A percentile compares a stretch with the other conserved stretches of the same genome.
Evolutionary conservation across 441 rosid species (phyloP).

Genomic region (Bruguiera hainesii): DNA sequence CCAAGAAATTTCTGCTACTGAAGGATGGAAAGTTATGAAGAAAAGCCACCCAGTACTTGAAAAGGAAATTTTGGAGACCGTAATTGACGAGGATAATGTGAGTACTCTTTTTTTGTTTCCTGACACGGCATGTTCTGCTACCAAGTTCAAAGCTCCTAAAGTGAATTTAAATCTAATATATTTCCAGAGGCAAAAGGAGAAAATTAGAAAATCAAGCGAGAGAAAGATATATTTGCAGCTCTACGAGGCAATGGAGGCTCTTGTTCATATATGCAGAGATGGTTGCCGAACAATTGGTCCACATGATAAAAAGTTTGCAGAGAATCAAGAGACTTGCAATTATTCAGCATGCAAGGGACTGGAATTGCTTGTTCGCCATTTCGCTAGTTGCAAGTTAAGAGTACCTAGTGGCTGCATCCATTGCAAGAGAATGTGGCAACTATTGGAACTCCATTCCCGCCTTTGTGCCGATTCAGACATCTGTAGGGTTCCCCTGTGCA

Average conservation of each 20-base stretch:
- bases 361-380: slow-evolving; percentile 68
- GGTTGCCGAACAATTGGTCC: slow-evolving; percentile 96
- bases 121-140: no score
- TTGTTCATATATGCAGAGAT: slow-evolving; percentile 88
- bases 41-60: slow-evolving; percentile 72
- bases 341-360: slow-evolving; percentile 76
- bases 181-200: slow-evolving; percentile 49
- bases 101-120: slow-evolving; percentile 8
- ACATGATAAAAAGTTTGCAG: slow-evolving; percentile 58
- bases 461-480: slow-evolving; percentile 55
- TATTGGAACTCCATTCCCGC: slow-evolving; percentile 78
- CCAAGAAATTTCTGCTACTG: slow-evolving; percentile 43
- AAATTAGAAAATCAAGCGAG: slow-evolving; percentile 49
- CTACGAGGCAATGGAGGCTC: slow-evolving; percentile 91
- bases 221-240: slow-evolving; percentile 60
- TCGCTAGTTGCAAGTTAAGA: slow-evolving; percentile 65
- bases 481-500: slow-evolving; percentile 82
- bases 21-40: slow-evolving; percentile 83
- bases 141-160: background rate
- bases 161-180: background rate
- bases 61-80: slow-evolving; percentile 49
- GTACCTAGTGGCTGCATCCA: slow-evolving; percentile 73
- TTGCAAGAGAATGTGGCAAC: slow-evolving; percentile 97
- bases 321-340: slow-evolving; percentile 44
- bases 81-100: slow-evolving; percentile 53